Evolutionary conservation across 2,329 filamentous ascomycete genomes (phyloP).

Genomic region (Cladophialophora chaetospira): DNA sequence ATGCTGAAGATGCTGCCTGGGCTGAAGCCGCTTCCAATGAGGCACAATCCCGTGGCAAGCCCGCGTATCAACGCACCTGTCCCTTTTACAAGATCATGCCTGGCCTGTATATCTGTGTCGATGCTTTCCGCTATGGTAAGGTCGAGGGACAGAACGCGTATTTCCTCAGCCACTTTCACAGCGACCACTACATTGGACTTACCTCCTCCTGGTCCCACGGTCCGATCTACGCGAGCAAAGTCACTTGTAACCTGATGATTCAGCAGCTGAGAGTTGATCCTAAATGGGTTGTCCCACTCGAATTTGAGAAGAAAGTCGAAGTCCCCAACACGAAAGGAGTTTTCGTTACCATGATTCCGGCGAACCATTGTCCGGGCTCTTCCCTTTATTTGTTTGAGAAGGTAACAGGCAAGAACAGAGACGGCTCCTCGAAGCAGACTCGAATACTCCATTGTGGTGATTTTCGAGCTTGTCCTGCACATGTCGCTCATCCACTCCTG

Average conservation of each 20-base stretch:
- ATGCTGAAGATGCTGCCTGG: constrained; percentile 91
- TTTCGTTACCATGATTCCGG: constrained; percentile 88
- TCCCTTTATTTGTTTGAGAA: constrained; percentile 94
- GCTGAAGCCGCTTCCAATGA: constrained; percentile 80
- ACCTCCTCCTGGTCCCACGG: constrained; percentile 88
- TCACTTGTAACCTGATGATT: constrained; percentile 85
- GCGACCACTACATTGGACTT: constrained; percentile 92
- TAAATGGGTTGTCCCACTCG: constrained; percentile 80
- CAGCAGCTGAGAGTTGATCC: constrained; percentile 83
- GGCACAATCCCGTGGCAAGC: constrained; percentile 75
- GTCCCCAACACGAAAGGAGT: constrained; percentile 82
- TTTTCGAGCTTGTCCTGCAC: constrained; percentile 84
- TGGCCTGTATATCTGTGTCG: constrained; percentile 87
- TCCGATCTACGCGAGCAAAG: constrained; percentile 92
- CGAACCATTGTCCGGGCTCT: constrained; percentile 95
- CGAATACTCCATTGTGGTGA: constrained; percentile 93
- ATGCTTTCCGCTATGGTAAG: constrained; percentile 93
- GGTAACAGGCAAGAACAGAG: constrained; percentile 60
- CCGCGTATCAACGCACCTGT: constrained; percentile 84
- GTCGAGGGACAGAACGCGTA: constrained; percentile 92
- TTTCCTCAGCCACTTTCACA: constrained; percentile 97
- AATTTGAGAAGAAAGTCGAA: constrained; percentile 78
- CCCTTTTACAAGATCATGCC: constrained; percentile 99
- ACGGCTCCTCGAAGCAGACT: constrained; percentile 59
- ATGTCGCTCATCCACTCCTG: constrained; percentile 79